Evolutionary conservation across 78 protist genomes (phyloP), one percentile per base, ranked within the genome.

Genomic region (Blattamonas nauphoetae): DNA sequence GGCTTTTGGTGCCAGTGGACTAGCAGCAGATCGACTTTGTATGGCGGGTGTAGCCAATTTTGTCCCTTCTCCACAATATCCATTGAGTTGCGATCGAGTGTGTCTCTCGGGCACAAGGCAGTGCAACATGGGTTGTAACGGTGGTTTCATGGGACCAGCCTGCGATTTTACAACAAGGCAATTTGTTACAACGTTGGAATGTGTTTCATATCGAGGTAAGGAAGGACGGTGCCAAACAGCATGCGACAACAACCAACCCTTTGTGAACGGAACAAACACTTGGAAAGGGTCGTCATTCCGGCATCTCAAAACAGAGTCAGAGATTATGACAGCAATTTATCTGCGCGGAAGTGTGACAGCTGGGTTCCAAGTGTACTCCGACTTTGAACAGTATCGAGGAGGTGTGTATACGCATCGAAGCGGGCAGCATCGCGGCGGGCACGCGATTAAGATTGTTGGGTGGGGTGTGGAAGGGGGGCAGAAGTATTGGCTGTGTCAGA

Each of bases 361-460:
- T 5, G 83, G 43, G 29, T 79, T 79, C 41, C 6, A 6, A 6
- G 83, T 79, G 29, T 79, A 79, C 21, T 4, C 6, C 32, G 83
- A 79, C 41, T 79, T 79, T 11, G 83, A 6, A 5, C 4, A 79
- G 29, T 79, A 79, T 21, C 71, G 78, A 1, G 1, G 87, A 3
- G 92, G 92, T 45, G 41, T 90, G 64, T 90, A 81, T 38, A 79
- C 35, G 41, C 86, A 90, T n/a, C 41, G 3, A 1, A 34, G 79
- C 11, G 92, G 92, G 45, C 21, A 1, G 42, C 45, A 44, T 42
- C 44, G 3, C n/a, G 92, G 92, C 77, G 92, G 92, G 32, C 92
- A 90, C 44, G 92, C 92, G 81, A 88, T 90, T 38, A 78, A 34
- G 35, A 78, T 90, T 29, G 42, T 34, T 36, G 92, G 92, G 2